Conservation (phyloP, 2,329 filamentous ascomycete genomes). For the Trichophyton benhamiae region DNA sequence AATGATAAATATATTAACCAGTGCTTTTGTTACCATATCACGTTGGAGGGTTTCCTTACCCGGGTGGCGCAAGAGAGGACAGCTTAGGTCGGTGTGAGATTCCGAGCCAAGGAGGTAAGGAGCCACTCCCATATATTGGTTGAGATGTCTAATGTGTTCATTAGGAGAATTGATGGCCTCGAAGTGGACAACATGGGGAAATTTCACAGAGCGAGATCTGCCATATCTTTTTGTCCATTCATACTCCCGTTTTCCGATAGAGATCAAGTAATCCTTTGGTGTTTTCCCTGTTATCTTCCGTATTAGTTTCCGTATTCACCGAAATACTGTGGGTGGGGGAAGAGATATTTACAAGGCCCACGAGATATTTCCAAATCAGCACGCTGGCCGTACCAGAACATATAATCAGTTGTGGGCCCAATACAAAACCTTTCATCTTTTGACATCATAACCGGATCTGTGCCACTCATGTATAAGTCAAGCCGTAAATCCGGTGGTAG, state of each 20-base stretch:
- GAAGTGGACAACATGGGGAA: conserved; percentile 8
- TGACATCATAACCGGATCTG: too few species aligned
- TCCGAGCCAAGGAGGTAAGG: conserved; percentile 9
- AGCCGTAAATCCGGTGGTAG: conserved; percentile 13
- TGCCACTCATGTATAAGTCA: conserved; percentile 13
- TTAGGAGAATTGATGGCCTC: conserved; percentile 6
- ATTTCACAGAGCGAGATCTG: conserved; percentile 7
- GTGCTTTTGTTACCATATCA: neutral
- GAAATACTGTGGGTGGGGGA: too few species aligned
- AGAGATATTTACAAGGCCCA: neutral
- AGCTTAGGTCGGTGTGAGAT: neutral
- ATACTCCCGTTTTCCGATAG: conserved; percentile 6
- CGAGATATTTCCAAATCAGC: neutral
- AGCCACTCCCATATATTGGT: conserved; percentile 9
- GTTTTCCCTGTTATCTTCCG: conserved; percentile 4
- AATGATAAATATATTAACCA: neutral
- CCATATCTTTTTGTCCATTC: conserved; percentile 10
- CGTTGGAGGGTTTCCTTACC: conserved; percentile 2
- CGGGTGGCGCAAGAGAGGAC: conserved; percentile 13
- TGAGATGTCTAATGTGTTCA: conserved; percentile 6
- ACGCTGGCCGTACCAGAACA: conserved; percentile 12
- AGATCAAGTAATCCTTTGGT: conserved; percentile 4
- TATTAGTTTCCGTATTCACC: too few species aligned
- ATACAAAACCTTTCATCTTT: conserved; percentile 9
- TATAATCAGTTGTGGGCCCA: conserved; percentile 12